Conservation (phyloP, 2,329 filamentous ascomycete genomes). For the Colletotrichum salicis region DNA sequence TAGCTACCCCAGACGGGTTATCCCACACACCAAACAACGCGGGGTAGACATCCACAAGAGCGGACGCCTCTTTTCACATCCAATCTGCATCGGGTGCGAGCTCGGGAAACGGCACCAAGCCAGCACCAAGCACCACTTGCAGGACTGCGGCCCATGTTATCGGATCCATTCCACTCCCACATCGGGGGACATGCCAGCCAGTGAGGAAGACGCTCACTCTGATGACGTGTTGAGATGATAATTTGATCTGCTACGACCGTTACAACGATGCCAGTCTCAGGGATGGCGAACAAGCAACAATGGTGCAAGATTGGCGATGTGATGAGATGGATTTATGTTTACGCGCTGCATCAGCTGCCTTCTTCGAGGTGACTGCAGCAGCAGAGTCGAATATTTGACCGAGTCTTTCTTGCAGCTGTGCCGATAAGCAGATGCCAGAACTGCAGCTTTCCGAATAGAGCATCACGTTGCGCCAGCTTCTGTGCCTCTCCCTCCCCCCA, state of each 20-base stretch:
- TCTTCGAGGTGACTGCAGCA: neutral
- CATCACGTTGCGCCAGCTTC: neutral
- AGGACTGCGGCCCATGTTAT: neutral
- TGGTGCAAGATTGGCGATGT: neutral
- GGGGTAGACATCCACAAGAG: conserved; percentile 29
- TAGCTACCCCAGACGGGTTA: conserved; percentile 20
- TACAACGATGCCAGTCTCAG: conserved; percentile 10
- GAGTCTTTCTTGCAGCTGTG: neutral
- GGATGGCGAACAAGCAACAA: neutral
- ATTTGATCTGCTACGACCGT: conserved; percentile 2
- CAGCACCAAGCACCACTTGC: neutral
- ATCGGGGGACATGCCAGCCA: conserved; percentile 1
- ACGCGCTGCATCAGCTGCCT: neutral
- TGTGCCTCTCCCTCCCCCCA: neutral
- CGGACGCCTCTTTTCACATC: conserved; percentile 7
- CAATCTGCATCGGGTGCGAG: conserved; percentile 17
- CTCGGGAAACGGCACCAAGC: conserved; percentile 7
- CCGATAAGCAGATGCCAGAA: neutral
- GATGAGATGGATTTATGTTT: conserved; percentile 17
- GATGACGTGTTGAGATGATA: conserved; percentile 19
- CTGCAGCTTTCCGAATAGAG: neutral
- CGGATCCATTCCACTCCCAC: conserved; percentile 10
- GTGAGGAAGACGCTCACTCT: neutral
- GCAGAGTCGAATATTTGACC: neutral
- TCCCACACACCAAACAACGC: conserved; percentile 18